Base-by-base conservation (phyloP, 306 rosid genomes). In the Trifolium dubium region DNA sequence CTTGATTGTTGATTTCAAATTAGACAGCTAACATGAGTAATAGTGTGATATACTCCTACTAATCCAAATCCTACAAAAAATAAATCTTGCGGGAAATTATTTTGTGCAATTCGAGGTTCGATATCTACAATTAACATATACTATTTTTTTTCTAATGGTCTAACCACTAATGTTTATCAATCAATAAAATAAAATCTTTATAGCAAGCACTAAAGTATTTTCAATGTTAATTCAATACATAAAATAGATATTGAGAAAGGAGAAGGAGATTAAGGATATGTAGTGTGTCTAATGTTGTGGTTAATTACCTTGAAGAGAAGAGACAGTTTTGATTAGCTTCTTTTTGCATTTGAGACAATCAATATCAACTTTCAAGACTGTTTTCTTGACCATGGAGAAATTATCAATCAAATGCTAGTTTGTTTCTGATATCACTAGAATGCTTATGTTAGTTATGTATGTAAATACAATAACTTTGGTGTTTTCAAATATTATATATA, bases 241-340 rank as follows among this genome's bases (percentile, higher is more conserved):
- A 56, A 56, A 6, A 28, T 10, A 28, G 0, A 28, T 13, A 28
- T 10, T n/a, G n/a, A 12, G 40, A 19, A 12, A 10, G 31, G 8
- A 47, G 55, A 13, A 29, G 18, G 19, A 10, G 49, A 47, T 5
- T 46, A 66, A 47, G 29, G 6, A 55, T 3, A 29, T 10, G 51
- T 31, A 63, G 10, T 8, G 14, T 30, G 34, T 44, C 7, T 17
- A 71, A 28, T 17, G 66, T 13, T 40, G 44, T 5, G 43, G 14
- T 79, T n/a, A n/a, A n/a, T n/a, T 82, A 86, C 94, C 94, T 83
- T 85, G 54, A 29, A 89, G 66, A 37, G 84, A 72, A 83, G 86
- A 77, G 0, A 87, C 91, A 3, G 83, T 74, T 78, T 85, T 87
- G 82, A 89, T 64, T 46, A 89, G 77, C 67, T 80, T 81, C 86